phyloP scores from a whole-genome alignment of 306 rosid genomes.

The Quercus robur region DNA sequence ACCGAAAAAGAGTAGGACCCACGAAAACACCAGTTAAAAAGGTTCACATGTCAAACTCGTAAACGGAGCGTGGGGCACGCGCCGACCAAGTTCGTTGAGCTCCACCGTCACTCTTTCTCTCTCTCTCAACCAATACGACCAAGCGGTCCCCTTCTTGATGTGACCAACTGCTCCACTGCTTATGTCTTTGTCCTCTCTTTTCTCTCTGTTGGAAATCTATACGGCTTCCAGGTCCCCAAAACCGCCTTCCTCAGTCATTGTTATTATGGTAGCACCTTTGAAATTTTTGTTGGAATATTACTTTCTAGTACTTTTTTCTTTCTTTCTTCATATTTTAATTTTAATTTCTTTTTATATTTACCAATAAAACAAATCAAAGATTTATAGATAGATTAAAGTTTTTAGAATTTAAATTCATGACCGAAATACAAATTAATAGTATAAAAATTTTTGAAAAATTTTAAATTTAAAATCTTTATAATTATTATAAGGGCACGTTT shows the following conservation, averaged over 20 bases:
- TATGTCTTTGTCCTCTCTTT: constrained; percentile 6
- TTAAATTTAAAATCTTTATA: too few relatives aligned
- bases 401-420: too few relatives aligned
- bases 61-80: background rate
- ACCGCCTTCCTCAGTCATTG: background rate
- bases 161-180: constrained; percentile 59
- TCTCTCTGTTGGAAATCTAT: constrained; percentile 13
- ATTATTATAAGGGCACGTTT: too few relatives aligned
- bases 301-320: too few relatives aligned
- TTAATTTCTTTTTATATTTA: too few relatives aligned
- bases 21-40: background rate
- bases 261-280: background rate
- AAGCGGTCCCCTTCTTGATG: constrained; percentile 45
- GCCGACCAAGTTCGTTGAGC: background rate
- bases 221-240: constrained; percentile 15
- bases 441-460: too few relatives aligned
- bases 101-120: background rate
- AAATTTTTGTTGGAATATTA: background rate
- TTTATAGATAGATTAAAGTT: too few relatives aligned
- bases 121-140: constrained; percentile 4
- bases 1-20: background rate
- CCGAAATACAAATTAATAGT: too few relatives aligned
- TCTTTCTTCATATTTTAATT: too few relatives aligned
- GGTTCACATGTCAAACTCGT: background rate
- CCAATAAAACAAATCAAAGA: too few relatives aligned